Percentiles rank a stretch among this genome's conserved stretches.
phyloP scores from a whole-genome alignment of 306 rosid genomes.

The Lablab purpureus region DNA sequence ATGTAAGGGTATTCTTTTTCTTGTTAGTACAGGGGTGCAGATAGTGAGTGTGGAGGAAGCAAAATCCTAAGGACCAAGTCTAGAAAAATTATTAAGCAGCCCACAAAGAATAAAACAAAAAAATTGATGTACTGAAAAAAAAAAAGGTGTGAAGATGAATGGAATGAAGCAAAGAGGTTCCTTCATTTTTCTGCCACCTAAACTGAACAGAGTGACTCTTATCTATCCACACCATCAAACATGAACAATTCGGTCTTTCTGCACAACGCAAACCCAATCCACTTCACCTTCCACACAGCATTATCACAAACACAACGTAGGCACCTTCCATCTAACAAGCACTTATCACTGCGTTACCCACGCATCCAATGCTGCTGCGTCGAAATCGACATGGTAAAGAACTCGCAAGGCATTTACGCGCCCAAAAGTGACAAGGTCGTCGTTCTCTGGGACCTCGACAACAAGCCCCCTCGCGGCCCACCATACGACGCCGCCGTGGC shows the following conservation, averaged over 20 bases:
- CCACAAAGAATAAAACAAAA: too few relatives aligned
- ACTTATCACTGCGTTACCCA: neutral
- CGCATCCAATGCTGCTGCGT: constrained; percentile 22
- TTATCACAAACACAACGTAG: neutral
- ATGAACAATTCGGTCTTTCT: neutral
- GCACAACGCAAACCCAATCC: neutral
- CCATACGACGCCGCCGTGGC: constrained; percentile 85
- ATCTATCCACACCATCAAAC: neutral
- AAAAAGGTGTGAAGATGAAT: too few relatives aligned
- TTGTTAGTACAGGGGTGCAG: too few relatives aligned
- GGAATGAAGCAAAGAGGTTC: too few relatives aligned
- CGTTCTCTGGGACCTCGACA: constrained; percentile 92
- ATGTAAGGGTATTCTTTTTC: too few relatives aligned
- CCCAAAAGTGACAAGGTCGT: constrained; percentile 73
- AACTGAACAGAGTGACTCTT: too few relatives aligned
- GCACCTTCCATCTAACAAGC: neutral
- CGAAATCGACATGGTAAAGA: constrained; percentile 84
- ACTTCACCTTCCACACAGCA: neutral
- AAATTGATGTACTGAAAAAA: too few relatives aligned
- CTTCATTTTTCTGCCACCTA: too few relatives aligned
- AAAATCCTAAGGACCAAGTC: too few relatives aligned
- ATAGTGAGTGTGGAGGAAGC: too few relatives aligned
- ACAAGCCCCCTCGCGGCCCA: constrained; percentile 90
- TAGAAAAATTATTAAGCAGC: too few relatives aligned
- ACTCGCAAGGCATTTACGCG: constrained; percentile 64